These are phyloP conservation scores for Penicillium sp. DNA, from an alignment of 2,329 filamentous ascomycete species.

Conservation along the genomic window DNA sequence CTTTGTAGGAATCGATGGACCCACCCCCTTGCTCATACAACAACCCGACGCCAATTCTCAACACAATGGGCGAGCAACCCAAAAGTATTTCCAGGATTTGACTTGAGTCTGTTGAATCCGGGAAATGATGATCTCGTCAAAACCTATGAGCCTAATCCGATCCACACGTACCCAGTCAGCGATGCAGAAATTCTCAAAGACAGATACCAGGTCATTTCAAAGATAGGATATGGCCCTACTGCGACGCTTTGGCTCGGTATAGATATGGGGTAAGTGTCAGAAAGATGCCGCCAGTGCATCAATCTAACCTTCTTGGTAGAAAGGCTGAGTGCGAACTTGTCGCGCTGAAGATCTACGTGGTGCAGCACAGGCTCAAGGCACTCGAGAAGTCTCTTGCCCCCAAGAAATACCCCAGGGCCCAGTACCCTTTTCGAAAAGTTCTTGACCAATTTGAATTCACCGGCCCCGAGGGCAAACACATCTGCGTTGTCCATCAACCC, in stretches of 20 bases:
- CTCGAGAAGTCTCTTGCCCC: constrained; percentile 18
- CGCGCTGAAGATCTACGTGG: constrained; percentile 22
- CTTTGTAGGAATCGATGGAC: background rate
- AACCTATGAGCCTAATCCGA: constrained; percentile 17
- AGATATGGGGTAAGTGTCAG: background rate
- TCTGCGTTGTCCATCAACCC: constrained; percentile 26
- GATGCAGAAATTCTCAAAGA: constrained; percentile 20
- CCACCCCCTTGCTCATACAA: background rate
- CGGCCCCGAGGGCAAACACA: constrained; percentile 18
- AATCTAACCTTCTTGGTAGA: background rate
- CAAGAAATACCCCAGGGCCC: constrained; percentile 6
- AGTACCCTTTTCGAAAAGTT: constrained; percentile 18
- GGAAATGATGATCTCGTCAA: constrained; percentile 18
- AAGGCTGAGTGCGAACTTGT: constrained; percentile 6
- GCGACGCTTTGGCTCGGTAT: constrained; percentile 28
- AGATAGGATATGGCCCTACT: constrained; percentile 29
- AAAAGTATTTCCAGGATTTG: constrained; percentile 9
- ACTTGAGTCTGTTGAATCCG: constrained; percentile 3
- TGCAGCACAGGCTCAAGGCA: constrained; percentile 17
- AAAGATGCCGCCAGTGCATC: background rate
- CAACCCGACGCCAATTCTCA: background rate
- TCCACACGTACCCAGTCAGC: constrained; percentile 18
- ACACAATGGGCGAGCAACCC: constrained; percentile 9
- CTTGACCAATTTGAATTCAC: constrained; percentile 18
- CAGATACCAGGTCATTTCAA: constrained; percentile 26